phyloP scores from a whole-genome alignment of 768 basidiomycete genomes.

The Tremella mesenterica region DNA sequence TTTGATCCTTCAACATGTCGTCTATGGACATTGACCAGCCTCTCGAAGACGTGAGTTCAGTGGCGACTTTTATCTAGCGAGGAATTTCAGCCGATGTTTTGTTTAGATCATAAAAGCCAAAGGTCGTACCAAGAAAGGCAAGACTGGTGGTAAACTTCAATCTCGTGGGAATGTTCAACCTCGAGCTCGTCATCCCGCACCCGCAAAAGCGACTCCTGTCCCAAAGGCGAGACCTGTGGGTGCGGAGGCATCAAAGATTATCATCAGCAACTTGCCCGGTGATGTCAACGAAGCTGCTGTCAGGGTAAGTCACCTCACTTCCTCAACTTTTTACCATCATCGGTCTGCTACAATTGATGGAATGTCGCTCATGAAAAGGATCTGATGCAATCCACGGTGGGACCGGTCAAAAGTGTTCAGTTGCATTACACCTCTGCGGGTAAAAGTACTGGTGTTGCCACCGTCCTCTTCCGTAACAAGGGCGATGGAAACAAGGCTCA shows the following conservation, averaged over 20 bases:
- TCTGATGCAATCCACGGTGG: constrained; percentile 82
- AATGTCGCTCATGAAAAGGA: constrained; percentile 60
- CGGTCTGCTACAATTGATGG: too few relatives aligned
- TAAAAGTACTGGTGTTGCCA: constrained; percentile 81
- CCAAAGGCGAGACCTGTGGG: constrained; percentile 18
- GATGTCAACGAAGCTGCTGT: constrained; percentile 93
- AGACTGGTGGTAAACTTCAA: too few relatives aligned
- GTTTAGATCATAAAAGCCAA: too few relatives aligned
- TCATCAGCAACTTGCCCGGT: constrained; percentile 82
- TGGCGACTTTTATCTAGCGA: too few relatives aligned
- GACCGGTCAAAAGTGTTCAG: constrained; percentile 70
- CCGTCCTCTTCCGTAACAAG: constrained; percentile 71
- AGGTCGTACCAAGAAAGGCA: too few relatives aligned
- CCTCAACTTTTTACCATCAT: neutral
- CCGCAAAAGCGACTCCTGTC: constrained; percentile 36
- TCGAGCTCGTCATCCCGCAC: constrained; percentile 42
- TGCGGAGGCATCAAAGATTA: constrained; percentile 69
- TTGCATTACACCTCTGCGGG: constrained; percentile 78
- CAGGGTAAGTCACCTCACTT: constrained; percentile 56
- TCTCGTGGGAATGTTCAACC: too few relatives aligned
- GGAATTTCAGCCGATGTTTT: too few relatives aligned
- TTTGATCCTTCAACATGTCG: too few relatives aligned
- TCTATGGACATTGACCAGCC: too few relatives aligned
- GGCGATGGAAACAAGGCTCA: constrained; percentile 89
- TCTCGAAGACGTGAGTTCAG: too few relatives aligned